phyloP scores from a whole-genome alignment of 371 early-diverging fungal genomes.

The Rhizomucor miehei region DNA sequence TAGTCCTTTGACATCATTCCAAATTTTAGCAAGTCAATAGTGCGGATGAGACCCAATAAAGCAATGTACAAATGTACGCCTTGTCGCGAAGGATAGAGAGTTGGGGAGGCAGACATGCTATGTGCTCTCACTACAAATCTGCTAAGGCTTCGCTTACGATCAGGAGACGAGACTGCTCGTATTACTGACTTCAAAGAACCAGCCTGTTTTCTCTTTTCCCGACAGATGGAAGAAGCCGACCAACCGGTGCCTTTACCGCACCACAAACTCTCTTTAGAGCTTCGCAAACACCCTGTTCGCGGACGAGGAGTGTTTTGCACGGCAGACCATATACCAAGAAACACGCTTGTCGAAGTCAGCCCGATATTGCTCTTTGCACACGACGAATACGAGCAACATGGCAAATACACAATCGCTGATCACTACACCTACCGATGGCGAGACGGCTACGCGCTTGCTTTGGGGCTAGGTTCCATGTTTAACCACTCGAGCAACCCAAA shows the following conservation, averaged over 20 bases:
- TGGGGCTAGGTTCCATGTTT: conserved; percentile 72
- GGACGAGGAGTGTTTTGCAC: conserved; percentile 64
- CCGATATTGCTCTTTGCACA: conserved; percentile 57
- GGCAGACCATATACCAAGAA: conserved; percentile 24
- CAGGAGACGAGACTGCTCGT: too few relatives aligned
- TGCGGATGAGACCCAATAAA: too few relatives aligned
- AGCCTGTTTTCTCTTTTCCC: too few relatives aligned
- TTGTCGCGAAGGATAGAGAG: too few relatives aligned
- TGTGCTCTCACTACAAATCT: too few relatives aligned
- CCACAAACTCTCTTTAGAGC: conserved; percentile 34
- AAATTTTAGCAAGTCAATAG: too few relatives aligned
- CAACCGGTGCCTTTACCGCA: conserved; percentile 6
- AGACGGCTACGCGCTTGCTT: conserved; percentile 62
- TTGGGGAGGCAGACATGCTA: too few relatives aligned
- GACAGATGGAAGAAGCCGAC: background rate
- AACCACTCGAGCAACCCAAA: conserved; percentile 62
- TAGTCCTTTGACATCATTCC: too few relatives aligned
- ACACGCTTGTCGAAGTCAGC: conserved; percentile 58
- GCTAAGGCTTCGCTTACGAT: too few relatives aligned
- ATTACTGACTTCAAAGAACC: too few relatives aligned
- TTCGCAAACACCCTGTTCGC: conserved; percentile 44
- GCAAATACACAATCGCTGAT: conserved; percentile 59
- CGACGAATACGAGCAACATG: conserved; percentile 57
- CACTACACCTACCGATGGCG: conserved; percentile 72
- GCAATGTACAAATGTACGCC: too few relatives aligned